Base-by-base conservation (phyloP, 2,329 filamentous ascomycete species). In the Pyrenophora graminea region DNA sequence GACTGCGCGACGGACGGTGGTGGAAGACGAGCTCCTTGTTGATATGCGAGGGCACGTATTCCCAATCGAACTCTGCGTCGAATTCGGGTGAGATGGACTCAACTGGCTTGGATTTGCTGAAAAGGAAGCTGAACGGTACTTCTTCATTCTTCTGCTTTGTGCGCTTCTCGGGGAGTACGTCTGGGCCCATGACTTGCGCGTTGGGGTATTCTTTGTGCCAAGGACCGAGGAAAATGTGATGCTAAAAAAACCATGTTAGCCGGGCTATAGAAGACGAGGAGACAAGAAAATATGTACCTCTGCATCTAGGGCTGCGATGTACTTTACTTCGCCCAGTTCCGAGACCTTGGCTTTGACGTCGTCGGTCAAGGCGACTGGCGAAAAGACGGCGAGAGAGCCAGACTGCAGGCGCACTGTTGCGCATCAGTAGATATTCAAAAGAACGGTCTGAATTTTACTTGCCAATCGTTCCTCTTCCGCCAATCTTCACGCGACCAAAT, bases 1-100 rank as follows among this genome's bases (percentile, higher is more conserved):
- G 76, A 0, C 91, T 88, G 49, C 80, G 78, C 10, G 89, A 86
- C 0, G 90, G 91, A 70, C 86, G 87, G 79, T 96, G 91, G 67
- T 87, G 78, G 75, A 97, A 91, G 21, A 94, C 91, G 25, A 97
- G 77, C 75, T 99, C 94, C 69, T 90, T 88, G 77, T 95, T 97
- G 25, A 80, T 76, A 73, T 97, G 85, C 3, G 84, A 84, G 62
- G 89, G 82, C 49, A 97, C 86, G 71, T 89, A 96, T 74, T 96
- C 92, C 61, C 71, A 85, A 31, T 90, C 86, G 68, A 97, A 97
- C 61, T 97, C 91, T 12, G 78, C 75, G 66, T 96, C 91, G 70
- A 99, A 97, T 49, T 93, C 91, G 0, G 83, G 79, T 40, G 85
- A 83, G 53, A 97, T 82, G 39, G 76, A 78, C 25, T 80, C 59